Evolutionary conservation across 441 rosid species (phyloP).

Genomic region (Adansonia madagascariensis): DNA sequence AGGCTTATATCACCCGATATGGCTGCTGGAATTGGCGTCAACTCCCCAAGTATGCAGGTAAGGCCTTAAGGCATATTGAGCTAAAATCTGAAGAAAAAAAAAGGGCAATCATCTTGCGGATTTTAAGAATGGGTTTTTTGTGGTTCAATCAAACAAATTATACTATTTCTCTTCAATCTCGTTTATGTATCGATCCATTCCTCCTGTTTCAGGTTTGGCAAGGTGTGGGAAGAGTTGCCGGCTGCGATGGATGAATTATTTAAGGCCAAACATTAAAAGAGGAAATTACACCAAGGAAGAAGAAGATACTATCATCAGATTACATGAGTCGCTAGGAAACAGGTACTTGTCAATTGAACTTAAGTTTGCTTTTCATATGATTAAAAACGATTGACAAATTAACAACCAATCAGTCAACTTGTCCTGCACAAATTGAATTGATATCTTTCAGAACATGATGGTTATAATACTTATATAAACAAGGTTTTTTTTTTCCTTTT

Average conservation of each 20-base stretch:
- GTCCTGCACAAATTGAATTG: neutral
- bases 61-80: neutral
- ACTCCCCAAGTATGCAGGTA: conserved; percentile 67
- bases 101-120: no score
- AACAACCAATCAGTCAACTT: no score
- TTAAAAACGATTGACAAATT: no score
- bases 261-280: conserved; percentile 59
- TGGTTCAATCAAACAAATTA: no score
- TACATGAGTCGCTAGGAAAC: conserved; percentile 52
- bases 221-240: conserved; percentile 82
- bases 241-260: conserved; percentile 65
- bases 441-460: no score
- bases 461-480: no score
- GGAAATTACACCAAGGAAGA: conserved; percentile 57
- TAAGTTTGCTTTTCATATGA: neutral
- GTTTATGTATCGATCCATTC: neutral
- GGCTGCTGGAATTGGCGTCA: conserved; percentile 79
- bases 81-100: no score
- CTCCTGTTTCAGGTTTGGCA: conserved; percentile 40
- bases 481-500: no score
- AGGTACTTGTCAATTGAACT: conserved; percentile 32
- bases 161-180: no score
- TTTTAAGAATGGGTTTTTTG: no score
- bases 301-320: conserved; percentile 50
- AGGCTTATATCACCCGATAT: conserved; percentile 48